phyloP scores from a whole-genome alignment of 768 basidiomycete species.

The Kockovaella imperatae region DNA sequence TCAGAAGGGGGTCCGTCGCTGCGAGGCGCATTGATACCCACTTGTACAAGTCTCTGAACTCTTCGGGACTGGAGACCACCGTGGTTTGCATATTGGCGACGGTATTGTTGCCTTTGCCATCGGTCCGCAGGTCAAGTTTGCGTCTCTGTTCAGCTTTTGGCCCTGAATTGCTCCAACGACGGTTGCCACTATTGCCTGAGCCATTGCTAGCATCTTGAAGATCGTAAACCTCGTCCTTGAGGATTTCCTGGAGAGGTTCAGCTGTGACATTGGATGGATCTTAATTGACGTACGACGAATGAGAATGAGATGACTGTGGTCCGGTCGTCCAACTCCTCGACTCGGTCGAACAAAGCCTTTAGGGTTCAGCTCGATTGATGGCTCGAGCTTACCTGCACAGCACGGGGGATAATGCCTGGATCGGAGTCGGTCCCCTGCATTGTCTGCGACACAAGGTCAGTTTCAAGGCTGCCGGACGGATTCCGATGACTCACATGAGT shows the following conservation, averaged over 20 bases:
- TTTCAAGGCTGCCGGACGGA: not conserved
- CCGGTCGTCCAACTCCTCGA: conserved; percentile 42
- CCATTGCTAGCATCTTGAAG: conserved; percentile 59
- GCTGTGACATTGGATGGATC: not conserved
- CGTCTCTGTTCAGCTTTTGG: not conserved
- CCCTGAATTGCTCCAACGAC: not conserved
- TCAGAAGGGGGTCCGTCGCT: no score
- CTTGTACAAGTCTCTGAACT: conserved; percentile 50
- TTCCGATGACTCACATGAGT: conserved; percentile 48
- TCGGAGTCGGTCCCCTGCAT: conserved; percentile 72
- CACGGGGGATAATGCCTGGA: conserved; percentile 79
- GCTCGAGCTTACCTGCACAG: conserved; percentile 54
- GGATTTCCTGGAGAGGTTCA: conserved; percentile 54
- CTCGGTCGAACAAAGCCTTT: conserved; percentile 27
- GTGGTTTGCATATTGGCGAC: conserved; percentile 51
- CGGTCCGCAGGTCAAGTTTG: conserved; percentile 56
- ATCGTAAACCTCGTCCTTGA: conserved; percentile 85
- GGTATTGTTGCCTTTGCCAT: conserved; percentile 52
- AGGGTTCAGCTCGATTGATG: not conserved
- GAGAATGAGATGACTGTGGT: conserved; percentile 53
- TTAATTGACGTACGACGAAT: conserved; percentile 51
- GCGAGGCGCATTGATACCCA: conserved; percentile 10
- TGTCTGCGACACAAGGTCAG: conserved; percentile 50
- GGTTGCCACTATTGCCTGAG: conserved; percentile 11
- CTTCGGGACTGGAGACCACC: conserved; percentile 47